These are phyloP conservation scores for Graphilbum sp. DNA, from an alignment of 2,329 filamentous ascomycete species.

Conservation along the genomic window DNA sequence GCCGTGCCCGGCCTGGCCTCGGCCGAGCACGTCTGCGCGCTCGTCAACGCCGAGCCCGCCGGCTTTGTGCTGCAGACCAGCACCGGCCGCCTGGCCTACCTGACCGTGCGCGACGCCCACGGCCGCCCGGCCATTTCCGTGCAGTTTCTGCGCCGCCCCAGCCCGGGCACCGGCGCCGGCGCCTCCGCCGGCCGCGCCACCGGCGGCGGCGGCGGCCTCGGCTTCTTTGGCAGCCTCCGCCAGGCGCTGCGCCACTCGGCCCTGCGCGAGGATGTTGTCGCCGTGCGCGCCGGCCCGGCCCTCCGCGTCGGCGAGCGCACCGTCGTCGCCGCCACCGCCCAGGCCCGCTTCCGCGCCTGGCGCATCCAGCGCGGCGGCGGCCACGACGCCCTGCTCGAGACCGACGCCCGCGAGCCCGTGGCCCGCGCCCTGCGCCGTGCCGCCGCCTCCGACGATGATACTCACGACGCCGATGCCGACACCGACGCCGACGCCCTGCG, in stretches of 20 bases:
- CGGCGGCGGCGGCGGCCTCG: too few species aligned
- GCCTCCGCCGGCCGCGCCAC: too few species aligned
- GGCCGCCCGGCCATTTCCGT: constrained; percentile 68
- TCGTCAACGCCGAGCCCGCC: constrained; percentile 69
- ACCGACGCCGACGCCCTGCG: constrained; percentile 46
- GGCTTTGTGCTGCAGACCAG: constrained; percentile 78
- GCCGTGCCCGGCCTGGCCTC: constrained; percentile 52
- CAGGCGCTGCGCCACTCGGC: constrained; percentile 55
- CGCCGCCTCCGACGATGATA: constrained; percentile 29
- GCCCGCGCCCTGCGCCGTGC: constrained; percentile 41
- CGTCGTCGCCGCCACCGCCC: constrained; percentile 61
- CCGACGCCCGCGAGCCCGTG: constrained; percentile 52
- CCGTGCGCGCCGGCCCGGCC: constrained; percentile 58
- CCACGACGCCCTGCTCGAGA: constrained; percentile 55
- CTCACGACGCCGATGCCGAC: constrained; percentile 33
- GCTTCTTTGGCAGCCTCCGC: constrained; percentile 69
- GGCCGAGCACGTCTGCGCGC: constrained; percentile 59
- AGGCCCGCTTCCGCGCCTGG: constrained; percentile 72
- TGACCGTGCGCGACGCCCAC: constrained; percentile 73
- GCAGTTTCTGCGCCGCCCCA: constrained; percentile 51
- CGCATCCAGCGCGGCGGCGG: constrained; percentile 77
- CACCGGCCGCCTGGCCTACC: constrained; percentile 70
- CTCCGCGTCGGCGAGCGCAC: constrained; percentile 68
- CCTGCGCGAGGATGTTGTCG: constrained; percentile 62
- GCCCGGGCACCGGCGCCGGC: constrained; percentile 35